phyloP scores from a whole-genome alignment of 2,329 filamentous ascomycete species.

The Fusarium marasasianum region DNA sequence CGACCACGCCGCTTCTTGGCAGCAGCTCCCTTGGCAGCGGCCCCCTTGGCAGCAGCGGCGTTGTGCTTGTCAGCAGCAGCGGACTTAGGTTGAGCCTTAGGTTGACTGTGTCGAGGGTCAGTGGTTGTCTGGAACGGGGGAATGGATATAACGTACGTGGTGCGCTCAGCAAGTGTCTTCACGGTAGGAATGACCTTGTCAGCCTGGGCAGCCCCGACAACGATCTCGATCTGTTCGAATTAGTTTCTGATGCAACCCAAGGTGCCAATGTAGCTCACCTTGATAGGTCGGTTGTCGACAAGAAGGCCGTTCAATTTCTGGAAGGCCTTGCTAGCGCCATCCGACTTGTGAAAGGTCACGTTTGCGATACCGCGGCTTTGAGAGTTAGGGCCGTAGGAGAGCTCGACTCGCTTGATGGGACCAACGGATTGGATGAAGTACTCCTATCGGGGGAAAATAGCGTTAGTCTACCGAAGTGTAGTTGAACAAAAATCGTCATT shows the following conservation, averaged over 20 bases:
- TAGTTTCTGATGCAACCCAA: slow-evolving; percentile 21
- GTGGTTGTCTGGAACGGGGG: not conserved
- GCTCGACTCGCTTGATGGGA: slow-evolving; percentile 87
- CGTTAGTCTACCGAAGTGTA: slow-evolving; percentile 69
- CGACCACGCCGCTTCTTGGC: slow-evolving; percentile 63
- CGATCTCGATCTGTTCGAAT: slow-evolving; percentile 79
- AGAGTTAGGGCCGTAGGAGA: slow-evolving; percentile 93
- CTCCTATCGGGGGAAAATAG: slow-evolving; percentile 77
- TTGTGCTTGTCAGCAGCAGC: slow-evolving; percentile 78
- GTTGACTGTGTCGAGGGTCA: slow-evolving; percentile 43
- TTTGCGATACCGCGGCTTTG: slow-evolving; percentile 92
- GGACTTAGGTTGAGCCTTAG: slow-evolving; percentile 74
- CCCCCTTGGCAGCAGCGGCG: slow-evolving; percentile 55
- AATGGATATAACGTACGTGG: slow-evolving; percentile 64
- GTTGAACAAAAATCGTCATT: slow-evolving; percentile 43
- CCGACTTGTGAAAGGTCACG: slow-evolving; percentile 83
- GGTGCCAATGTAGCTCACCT: slow-evolving; percentile 62
- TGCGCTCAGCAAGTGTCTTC: slow-evolving; percentile 83
- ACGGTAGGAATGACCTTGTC: slow-evolving; percentile 72
- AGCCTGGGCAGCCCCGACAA: slow-evolving; percentile 80
- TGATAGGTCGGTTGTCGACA: slow-evolving; percentile 90
- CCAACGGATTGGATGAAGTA: slow-evolving; percentile 92
- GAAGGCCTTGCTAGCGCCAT: slow-evolving; percentile 86
- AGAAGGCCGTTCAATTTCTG: slow-evolving; percentile 86
- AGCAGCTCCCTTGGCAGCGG: slow-evolving; percentile 55